phyloP scores from a whole-genome alignment of 441 rosid genomes.

The Pelargonium australe region DNA sequence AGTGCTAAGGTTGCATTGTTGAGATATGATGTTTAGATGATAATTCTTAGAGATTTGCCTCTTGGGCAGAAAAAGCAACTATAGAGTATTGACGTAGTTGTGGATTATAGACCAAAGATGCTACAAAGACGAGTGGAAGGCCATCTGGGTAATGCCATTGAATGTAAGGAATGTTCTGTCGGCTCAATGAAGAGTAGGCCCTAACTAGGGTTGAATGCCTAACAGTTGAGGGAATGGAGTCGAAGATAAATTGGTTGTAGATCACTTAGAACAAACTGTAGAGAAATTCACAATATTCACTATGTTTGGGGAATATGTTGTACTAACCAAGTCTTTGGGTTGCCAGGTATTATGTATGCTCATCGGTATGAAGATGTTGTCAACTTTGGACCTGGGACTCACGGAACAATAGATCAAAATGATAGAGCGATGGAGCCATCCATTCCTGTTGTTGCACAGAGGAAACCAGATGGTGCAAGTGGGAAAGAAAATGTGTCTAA shows the following conservation, averaged over 20 bases:
- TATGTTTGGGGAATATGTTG: not conserved
- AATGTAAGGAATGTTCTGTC: too few species aligned
- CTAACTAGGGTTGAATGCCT: too few species aligned
- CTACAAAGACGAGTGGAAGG: too few species aligned
- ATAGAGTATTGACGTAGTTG: too few species aligned
- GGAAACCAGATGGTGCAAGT: constrained; percentile 15
- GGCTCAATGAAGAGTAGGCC: too few species aligned
- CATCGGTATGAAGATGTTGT: constrained; percentile 88
- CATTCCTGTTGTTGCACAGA: constrained; percentile 14
- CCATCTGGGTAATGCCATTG: too few species aligned
- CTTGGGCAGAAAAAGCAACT: too few species aligned
- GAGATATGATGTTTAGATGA: not conserved
- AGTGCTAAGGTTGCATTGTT: too few species aligned
- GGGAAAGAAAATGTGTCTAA: constrained; percentile 25
- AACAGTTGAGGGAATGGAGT: too few species aligned
- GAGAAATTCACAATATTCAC: not conserved
- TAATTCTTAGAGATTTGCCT: too few species aligned
- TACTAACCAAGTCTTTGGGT: constrained; percentile 4
- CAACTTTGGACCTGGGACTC: constrained; percentile 36
- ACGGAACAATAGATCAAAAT: constrained; percentile 20
- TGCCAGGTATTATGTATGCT: constrained; percentile 65
- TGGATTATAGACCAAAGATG: too few species aligned
- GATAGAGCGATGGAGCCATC: constrained; percentile 10
- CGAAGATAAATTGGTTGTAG: not conserved
- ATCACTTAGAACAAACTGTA: not conserved